phyloP scores from a whole-genome alignment of 1,139 yeast genomes.

The Diutina mesorugosa region DNA sequence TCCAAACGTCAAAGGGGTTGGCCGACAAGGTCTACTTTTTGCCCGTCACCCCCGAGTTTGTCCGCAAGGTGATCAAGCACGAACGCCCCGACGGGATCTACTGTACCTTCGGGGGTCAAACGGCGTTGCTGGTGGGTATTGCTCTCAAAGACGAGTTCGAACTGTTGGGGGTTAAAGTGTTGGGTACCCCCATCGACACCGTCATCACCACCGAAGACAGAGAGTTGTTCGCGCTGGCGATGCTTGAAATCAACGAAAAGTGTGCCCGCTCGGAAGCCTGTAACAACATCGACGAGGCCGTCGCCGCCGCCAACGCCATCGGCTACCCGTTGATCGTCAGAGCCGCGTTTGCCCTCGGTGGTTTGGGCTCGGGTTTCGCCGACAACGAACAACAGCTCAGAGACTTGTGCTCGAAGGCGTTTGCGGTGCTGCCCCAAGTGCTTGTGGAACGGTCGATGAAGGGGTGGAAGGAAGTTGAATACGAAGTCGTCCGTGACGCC shows the following conservation, averaged over 20 bases:
- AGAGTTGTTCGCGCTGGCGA: slow-evolving; percentile 86
- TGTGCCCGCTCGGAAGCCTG: slow-evolving; percentile 92
- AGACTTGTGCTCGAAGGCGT: slow-evolving; percentile 79
- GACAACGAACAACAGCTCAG: slow-evolving; percentile 76
- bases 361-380: slow-evolving; percentile 97
- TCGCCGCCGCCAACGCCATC: slow-evolving; percentile 71
- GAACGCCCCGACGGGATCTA: slow-evolving; percentile 97
- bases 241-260: slow-evolving; percentile 90
- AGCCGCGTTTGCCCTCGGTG: slow-evolving; percentile 97
- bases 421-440: slow-evolving; percentile 93
- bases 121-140: slow-evolving; percentile 93
- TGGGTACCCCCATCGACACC: slow-evolving; percentile 95
- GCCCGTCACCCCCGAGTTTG: slow-evolving; percentile 94
- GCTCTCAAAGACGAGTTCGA: slow-evolving; percentile 91
- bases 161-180: slow-evolving; percentile 79
- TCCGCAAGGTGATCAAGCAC: slow-evolving; percentile 84
- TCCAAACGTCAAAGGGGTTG: slow-evolving; percentile 93
- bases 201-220: slow-evolving; percentile 96
- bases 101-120: slow-evolving; percentile 97
- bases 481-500: slow-evolving; percentile 97
- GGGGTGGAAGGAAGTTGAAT: slow-evolving; percentile 99
- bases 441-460: slow-evolving; percentile 93
- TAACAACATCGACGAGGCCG: slow-evolving; percentile 63
- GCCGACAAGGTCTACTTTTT: slow-evolving; percentile 96
- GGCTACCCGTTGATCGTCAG: slow-evolving; percentile 96